phyloP scores from a whole-genome alignment of 192 early-diverging fungal species.

The Podila clonocystis region DNA sequence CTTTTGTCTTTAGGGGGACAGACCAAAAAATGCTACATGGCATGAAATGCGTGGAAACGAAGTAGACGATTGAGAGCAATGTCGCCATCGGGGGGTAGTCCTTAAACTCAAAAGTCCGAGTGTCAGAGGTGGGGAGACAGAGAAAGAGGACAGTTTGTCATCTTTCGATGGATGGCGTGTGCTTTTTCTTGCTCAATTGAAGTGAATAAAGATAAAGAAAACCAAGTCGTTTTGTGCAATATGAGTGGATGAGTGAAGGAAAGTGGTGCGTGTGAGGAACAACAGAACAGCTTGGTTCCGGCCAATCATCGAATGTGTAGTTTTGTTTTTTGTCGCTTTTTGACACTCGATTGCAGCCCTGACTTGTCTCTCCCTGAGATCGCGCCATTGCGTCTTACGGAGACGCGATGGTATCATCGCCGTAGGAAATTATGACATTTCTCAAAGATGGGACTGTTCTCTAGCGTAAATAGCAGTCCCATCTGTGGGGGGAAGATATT shows the following conservation, averaged over 20 bases:
- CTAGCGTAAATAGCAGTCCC: too few species aligned
- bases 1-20: too few species aligned
- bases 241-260: too few species aligned
- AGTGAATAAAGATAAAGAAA: too few species aligned
- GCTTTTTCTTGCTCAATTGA: neutral
- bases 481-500: too few species aligned
- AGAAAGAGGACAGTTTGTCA: neutral
- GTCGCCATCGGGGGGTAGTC: neutral
- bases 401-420: slow-evolving; percentile 36
- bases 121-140: neutral
- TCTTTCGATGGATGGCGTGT: slow-evolving; percentile 6
- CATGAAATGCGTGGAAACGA: too few species aligned
- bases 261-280: too few species aligned
- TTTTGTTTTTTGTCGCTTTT: neutral
- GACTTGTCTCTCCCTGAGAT: neutral
- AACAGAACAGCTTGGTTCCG: too few species aligned
- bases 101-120: neutral
- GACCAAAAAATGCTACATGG: too few species aligned
- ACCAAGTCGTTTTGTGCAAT: too few species aligned
- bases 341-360: neutral
- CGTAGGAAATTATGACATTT: too few species aligned
- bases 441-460: too few species aligned
- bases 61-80: neutral
- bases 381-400: slow-evolving; percentile 20
- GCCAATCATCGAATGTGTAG: neutral